A percentile compares a stretch with the other conserved stretches of the same genome.
Evolutionary conservation across 2,329 filamentous ascomycete species (phyloP).

Genomic region (Sclerotinia borealis): DNA sequence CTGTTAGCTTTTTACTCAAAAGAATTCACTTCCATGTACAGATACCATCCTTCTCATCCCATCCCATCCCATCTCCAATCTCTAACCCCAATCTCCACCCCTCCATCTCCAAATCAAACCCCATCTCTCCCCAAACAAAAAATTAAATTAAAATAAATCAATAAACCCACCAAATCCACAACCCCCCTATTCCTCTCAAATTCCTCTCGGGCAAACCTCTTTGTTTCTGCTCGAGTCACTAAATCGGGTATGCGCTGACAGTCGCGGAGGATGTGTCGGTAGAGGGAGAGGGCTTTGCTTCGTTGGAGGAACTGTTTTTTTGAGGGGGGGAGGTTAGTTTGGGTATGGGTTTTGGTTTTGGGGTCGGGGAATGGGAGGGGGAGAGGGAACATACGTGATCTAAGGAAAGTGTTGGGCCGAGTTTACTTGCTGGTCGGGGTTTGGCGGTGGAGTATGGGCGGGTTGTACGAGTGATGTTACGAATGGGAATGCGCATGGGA

Average conservation of each 20-base stretch:
- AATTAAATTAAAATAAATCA: not conserved
- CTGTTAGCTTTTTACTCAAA: not conserved
- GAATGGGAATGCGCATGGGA: not conserved
- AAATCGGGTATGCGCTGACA: slow-evolving; percentile 47
- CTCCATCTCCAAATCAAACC: no score
- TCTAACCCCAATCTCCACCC: not conserved
- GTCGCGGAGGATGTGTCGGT: slow-evolving; percentile 51
- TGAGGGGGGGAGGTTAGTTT: not conserved
- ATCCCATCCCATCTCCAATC: not conserved
- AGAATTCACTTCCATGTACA: not conserved
- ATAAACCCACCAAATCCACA: slow-evolving; percentile 47
- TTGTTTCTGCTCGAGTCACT: slow-evolving; percentile 48
- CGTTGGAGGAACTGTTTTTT: slow-evolving; percentile 49
- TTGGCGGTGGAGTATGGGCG: slow-evolving; percentile 13
- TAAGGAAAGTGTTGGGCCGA: slow-evolving; percentile 45
- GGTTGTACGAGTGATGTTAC: not conserved
- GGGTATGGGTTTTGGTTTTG: not conserved
- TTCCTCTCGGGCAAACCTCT: slow-evolving; percentile 51
- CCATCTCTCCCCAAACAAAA: not conserved
- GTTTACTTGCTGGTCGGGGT: slow-evolving; percentile 28
- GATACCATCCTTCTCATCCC: not conserved
- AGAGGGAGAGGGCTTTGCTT: slow-evolving; percentile 48
- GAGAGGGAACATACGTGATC: slow-evolving; percentile 47
- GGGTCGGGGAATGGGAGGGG: not conserved
- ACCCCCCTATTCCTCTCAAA: slow-evolving; percentile 54